A percentile compares a stretch with the other conserved stretches of the same genome.
Evolutionary conservation across 1,139 yeast species (phyloP).

Genomic region (Blastobotrys raffinosifermentans): DNA sequence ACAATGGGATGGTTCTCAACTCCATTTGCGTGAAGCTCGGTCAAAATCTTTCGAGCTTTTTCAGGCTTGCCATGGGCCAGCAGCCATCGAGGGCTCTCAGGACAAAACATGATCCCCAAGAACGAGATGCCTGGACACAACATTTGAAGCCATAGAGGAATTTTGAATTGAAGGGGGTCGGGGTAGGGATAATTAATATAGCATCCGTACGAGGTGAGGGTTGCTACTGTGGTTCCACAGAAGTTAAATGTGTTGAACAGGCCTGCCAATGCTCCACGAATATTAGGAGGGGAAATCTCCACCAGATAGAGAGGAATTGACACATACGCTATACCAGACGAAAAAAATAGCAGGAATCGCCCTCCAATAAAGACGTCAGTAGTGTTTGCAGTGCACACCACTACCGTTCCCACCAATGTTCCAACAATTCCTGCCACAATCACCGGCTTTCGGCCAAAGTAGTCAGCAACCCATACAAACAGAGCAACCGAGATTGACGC

Average conservation of each 20-base stretch:
- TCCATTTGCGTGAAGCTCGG: constrained; percentile 19
- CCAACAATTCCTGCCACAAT: constrained; percentile 12
- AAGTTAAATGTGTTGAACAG: constrained; percentile 42
- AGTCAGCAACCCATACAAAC: constrained; percentile 15
- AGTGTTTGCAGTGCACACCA: constrained; percentile 10
- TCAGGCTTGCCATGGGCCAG: constrained; percentile 43
- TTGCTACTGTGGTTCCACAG: constrained; percentile 44
- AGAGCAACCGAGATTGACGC: constrained; percentile 11
- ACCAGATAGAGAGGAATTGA: constrained; percentile 25
- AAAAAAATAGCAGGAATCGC: constrained; percentile 22
- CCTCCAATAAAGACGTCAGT: constrained; percentile 18
- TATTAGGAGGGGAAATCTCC: constrained; percentile 33
- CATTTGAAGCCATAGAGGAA: constrained; percentile 44
- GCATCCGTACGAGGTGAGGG: constrained; percentile 22
- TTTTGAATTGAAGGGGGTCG: constrained; percentile 37
- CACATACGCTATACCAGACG: constrained; percentile 20
- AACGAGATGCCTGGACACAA: constrained; percentile 42
- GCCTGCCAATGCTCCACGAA: constrained; percentile 39
- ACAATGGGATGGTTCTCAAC: constrained; percentile 13
- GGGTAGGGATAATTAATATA: constrained; percentile 13
- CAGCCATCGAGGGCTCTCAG: constrained; percentile 66
- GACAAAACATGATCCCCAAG: constrained; percentile 51
- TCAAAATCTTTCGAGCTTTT: constrained; percentile 37
- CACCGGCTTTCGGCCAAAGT: constrained; percentile 14
- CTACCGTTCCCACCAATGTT: constrained; percentile 10